Evolutionary conservation across 1,284 basidiomycete genomes (phyloP).

Genomic region (Tausonia pullulans): DNA sequence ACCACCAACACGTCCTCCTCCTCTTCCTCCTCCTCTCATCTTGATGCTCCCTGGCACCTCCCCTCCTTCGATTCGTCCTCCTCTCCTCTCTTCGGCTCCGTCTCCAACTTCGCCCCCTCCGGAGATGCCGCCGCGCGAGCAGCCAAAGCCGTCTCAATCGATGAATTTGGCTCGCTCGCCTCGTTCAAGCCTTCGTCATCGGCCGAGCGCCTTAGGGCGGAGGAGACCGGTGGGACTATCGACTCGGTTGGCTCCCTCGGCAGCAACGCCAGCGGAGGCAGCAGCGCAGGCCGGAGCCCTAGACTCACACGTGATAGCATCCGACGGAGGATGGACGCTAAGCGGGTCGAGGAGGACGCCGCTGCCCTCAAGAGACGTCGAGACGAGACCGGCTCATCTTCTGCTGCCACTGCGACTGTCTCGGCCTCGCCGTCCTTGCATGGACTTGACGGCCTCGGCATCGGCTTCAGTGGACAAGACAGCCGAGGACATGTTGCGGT

Average conservation of each 20-base stretch:
- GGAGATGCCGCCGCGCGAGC: background rate
- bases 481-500: background rate
- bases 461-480: background rate
- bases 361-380: too few species aligned
- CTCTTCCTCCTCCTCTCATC: background rate
- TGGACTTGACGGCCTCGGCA: background rate
- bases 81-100: background rate
- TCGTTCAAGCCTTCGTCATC: conserved; percentile 10
- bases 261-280: conserved; percentile 3
- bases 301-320: conserved; percentile 13
- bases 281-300: conserved; percentile 8
- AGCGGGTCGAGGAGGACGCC: background rate
- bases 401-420: too few species aligned
- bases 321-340: conserved; percentile 10
- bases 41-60: background rate
- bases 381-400: too few species aligned
- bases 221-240: background rate
- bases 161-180: conserved; percentile 7
- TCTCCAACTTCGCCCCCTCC: background rate
- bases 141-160: background rate
- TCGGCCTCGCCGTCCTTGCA: too few species aligned
- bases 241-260: background rate
- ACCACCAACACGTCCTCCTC: background rate
- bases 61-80: background rate
- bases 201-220: conserved; percentile 4